Conservation (phyloP, 148 eudicot species). For the Heliosperma pusillum region DNA sequence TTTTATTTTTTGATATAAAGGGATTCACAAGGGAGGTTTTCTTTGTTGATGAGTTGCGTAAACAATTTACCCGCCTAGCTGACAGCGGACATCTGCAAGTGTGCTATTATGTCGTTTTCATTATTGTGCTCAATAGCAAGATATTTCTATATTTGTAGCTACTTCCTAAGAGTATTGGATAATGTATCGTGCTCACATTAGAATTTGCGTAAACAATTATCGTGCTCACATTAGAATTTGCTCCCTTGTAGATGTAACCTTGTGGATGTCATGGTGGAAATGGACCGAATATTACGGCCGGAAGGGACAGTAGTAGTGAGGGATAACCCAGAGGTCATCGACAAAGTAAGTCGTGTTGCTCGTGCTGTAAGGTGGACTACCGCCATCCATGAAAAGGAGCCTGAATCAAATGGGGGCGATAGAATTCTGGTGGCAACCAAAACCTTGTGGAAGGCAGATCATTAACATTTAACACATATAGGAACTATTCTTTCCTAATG, state of each 20-base stretch:
- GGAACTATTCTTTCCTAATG: not conserved
- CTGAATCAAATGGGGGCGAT: conserved; percentile 72
- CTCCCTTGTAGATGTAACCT: conserved; percentile 66
- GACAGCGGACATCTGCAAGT: too few species aligned
- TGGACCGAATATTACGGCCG: conserved; percentile 88
- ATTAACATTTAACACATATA: conserved; percentile 9
- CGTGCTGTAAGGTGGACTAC: conserved; percentile 68
- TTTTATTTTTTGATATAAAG: too few species aligned
- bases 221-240: not conserved
- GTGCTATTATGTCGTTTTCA: too few species aligned
- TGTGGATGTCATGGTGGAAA: conserved; percentile 90
- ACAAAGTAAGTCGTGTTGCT: conserved; percentile 66
- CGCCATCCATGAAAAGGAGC: conserved; percentile 70
- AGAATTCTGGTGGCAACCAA: conserved; percentile 83
- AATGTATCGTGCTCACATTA: too few species aligned
- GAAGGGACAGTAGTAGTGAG: conserved; percentile 87
- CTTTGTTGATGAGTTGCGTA: too few species aligned
- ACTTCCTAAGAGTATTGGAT: too few species aligned
- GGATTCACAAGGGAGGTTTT: too few species aligned
- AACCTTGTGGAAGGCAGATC: conserved; percentile 44
- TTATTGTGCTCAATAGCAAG: too few species aligned
- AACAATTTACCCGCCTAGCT: too few species aligned
- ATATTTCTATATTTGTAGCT: too few species aligned
- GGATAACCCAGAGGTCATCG: conserved; percentile 77
- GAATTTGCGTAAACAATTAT: too few species aligned